These are phyloP conservation scores for Solanum neorickii DNA, from an alignment of 257 asterid species.

Conservation along the genomic window DNA sequence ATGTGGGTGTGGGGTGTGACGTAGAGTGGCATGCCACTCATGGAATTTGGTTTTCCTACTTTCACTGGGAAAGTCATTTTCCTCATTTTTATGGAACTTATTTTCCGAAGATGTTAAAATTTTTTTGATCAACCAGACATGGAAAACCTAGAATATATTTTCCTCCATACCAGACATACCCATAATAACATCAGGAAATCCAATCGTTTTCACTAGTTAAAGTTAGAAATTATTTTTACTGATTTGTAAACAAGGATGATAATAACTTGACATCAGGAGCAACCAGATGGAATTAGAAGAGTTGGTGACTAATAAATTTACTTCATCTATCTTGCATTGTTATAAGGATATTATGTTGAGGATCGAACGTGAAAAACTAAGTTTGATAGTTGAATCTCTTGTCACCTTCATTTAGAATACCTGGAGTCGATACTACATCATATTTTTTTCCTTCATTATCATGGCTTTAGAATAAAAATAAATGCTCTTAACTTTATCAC, in stretches of 20 bases:
- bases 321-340: neutral
- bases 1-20: neutral
- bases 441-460: neutral
- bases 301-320: neutral
- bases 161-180: neutral
- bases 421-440: neutral
- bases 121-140: neutral
- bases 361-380: neutral
- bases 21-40: neutral
- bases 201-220: neutral
- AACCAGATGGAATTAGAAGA: neutral
- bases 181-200: neutral
- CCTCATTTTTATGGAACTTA: neutral
- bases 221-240: neutral
- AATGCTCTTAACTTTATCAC: neutral
- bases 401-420: neutral
- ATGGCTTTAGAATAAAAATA: neutral
- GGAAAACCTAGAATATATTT: neutral
- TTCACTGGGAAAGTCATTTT: neutral
- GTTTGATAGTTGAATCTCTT: neutral
- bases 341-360: neutral
- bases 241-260: neutral
- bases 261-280: neutral
- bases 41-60: neutral
- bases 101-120: neutral